phyloP scores from a whole-genome alignment of 73 alveolate species.

The Stentor coeruleus region DNA sequence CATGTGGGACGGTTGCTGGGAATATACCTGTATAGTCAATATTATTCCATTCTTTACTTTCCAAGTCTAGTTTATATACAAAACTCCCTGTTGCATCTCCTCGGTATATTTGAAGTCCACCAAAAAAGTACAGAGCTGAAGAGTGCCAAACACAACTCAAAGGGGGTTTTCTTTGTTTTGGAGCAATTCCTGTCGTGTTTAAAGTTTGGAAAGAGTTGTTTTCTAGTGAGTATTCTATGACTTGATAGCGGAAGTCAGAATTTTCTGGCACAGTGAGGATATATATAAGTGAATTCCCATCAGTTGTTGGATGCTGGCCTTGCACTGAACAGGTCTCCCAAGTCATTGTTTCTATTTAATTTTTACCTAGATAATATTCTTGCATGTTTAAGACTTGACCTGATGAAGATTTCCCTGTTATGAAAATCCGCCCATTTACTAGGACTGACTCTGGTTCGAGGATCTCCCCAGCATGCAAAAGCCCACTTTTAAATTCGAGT shows the following conservation, averaged over 20 bases:
- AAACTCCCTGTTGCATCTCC: constrained; percentile 26
- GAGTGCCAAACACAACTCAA: neutral
- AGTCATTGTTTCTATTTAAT: neutral
- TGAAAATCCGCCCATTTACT: neutral
- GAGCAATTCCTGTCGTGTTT: constrained; percentile 10
- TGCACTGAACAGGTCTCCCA: constrained; percentile 2
- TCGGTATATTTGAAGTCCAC: constrained; percentile 21
- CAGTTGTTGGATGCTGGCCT: constrained; percentile 18
- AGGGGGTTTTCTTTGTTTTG: constrained; percentile 20
- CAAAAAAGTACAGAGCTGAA: neutral
- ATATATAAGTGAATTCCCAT: neutral
- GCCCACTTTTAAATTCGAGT: neutral
- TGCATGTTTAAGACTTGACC: neutral
- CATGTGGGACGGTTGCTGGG: constrained; percentile 18
- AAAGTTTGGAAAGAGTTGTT: neutral
- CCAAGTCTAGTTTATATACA: constrained; percentile 13
- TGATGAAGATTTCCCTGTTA: neutral
- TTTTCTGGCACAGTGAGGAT: neutral
- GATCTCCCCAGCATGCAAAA: neutral
- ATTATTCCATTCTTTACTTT: constrained; percentile 20
- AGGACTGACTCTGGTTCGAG: constrained; percentile 26
- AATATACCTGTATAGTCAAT: constrained; percentile 1
- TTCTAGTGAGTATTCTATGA: constrained; percentile 16
- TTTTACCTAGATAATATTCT: neutral
- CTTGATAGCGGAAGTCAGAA: constrained; percentile 19